Evolutionary conservation across 257 asterid genomes (phyloP).

Genomic region (Dorcoceras hygrometricum): DNA sequence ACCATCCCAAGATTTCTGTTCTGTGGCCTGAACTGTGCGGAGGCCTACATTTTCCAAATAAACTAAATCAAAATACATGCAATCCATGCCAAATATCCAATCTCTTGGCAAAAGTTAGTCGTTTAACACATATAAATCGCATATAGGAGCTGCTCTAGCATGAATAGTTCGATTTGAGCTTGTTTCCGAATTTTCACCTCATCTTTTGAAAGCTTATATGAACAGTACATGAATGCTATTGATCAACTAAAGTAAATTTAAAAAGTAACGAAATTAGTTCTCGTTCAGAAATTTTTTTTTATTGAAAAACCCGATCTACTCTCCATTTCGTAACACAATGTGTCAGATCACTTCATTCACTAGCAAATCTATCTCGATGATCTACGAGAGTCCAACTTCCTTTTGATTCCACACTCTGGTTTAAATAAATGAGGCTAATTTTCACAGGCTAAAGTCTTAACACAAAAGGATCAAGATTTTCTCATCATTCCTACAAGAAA

Average conservation of each 20-base stretch:
- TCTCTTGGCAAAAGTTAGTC: background rate
- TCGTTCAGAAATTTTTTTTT: too few species aligned
- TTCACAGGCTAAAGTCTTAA: constrained; percentile 1
- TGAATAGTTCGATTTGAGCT: background rate
- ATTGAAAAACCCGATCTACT: background rate
- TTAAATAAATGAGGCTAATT: too few species aligned
- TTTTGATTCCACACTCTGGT: too few species aligned
- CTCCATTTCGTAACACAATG: background rate
- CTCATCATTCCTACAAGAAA: constrained; percentile 16
- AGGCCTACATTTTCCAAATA: constrained; percentile 48
- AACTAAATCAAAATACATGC: constrained; percentile 14
- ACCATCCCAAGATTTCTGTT: constrained; percentile 76
- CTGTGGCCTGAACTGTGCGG: constrained; percentile 67
- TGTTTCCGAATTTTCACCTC: background rate
- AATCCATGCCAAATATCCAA: constrained; percentile 9
- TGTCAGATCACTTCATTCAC: background rate
- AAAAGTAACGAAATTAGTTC: too few species aligned
- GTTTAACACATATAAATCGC: background rate
- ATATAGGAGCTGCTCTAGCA: background rate
- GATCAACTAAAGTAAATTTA: too few species aligned
- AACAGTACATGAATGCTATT: too few species aligned
- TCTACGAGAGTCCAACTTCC: too few species aligned
- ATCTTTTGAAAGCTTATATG: too few species aligned
- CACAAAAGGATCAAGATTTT: background rate
- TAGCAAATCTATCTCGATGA: background rate